Evolutionary conservation across 345 rosid genomes (phyloP).

Genomic region (Dipteronia dyeriana): DNA sequence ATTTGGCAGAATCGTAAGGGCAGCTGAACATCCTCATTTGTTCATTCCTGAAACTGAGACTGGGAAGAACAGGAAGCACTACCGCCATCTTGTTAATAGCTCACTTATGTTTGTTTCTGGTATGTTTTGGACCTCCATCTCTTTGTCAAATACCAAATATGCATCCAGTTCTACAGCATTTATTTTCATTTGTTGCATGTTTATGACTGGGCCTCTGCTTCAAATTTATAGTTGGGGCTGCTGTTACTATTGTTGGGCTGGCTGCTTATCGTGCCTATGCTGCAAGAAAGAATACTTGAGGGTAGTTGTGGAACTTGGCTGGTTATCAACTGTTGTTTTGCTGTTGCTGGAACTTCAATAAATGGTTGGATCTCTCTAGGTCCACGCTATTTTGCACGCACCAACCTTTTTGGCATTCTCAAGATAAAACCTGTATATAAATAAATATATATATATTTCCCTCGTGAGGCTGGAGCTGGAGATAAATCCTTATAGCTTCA

Average conservation of each 20-base stretch:
- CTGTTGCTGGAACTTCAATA: conserved; percentile 14
- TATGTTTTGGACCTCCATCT: conserved; percentile 11
- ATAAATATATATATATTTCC: neutral
- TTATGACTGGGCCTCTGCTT: conserved; percentile 15
- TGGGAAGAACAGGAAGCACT: conserved; percentile 60
- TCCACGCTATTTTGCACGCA: conserved; percentile 6
- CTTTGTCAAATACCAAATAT: neutral
- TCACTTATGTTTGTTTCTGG: conserved; percentile 79
- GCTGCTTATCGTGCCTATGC: conserved; percentile 66
- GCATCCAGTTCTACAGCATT: neutral
- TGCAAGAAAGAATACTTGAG: conserved; percentile 57
- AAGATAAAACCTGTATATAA: conserved; percentile 9
- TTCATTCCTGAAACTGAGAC: conserved; percentile 73
- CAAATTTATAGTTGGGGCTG: conserved; percentile 58
- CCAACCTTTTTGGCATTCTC: neutral
- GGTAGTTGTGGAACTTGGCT: conserved; percentile 21
- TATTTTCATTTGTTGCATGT: neutral
- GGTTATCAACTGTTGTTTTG: conserved; percentile 13
- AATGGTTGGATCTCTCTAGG: conserved; percentile 17
- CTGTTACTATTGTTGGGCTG: conserved; percentile 56
- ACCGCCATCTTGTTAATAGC: conserved; percentile 54
- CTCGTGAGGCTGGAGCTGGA: neutral
- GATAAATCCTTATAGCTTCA: neutral
- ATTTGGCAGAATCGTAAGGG: conserved; percentile 52
- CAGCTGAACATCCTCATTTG: conserved; percentile 72